Evolutionary conservation across 768 basidiomycete genomes (phyloP), one percentile per base, ranked within the genome.

Genomic region (Pisolithus albus): DNA sequence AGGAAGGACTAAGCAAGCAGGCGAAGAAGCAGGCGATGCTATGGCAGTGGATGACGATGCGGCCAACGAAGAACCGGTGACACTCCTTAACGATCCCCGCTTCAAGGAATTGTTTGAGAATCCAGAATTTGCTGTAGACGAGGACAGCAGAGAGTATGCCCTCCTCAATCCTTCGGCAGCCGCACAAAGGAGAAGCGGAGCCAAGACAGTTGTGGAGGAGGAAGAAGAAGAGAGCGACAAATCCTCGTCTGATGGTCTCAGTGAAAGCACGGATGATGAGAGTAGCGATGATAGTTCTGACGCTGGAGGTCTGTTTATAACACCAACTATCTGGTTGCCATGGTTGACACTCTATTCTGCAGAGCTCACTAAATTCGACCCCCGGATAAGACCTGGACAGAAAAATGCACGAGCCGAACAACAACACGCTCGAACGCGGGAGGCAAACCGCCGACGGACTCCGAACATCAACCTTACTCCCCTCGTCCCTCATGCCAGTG

Each of bases 81-180:
- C 68, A 49, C 67, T 95, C 53, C 82, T 94, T 56, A 81, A 72
- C 42, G 96, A 99, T 68, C 82, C 86, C 50, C 86, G 96, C 50
- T 99, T 98, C 78, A 75, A 84, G 51, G 85, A 82, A 42, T 77
- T 99, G 37, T 99, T 96, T 68, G 83, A 90, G 70, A 84, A 96
- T 62, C 86, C 91, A 4, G 88, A 89, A 51, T 99, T 91, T 67
- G 78, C 86, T 61, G 88, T 99, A 57, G 95, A 98, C 68, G 89
- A 93, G 72, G 78, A 71, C 39, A 88, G 75, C 58, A 76, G 89
- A 60, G 96, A 98, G 72, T 98, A 77, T 65, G 88, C 85, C n/a
- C 69, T 98, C 57, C 81, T 97, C 64, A 93, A 98, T 66, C 95
- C 95, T 13, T 94, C 92, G 18, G 70, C 85, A 9, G 82, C 72